These are phyloP conservation scores for Apophysomyces variabilis DNA, from an alignment of 371 early-diverging fungal species.

Conservation along the genomic window DNA sequence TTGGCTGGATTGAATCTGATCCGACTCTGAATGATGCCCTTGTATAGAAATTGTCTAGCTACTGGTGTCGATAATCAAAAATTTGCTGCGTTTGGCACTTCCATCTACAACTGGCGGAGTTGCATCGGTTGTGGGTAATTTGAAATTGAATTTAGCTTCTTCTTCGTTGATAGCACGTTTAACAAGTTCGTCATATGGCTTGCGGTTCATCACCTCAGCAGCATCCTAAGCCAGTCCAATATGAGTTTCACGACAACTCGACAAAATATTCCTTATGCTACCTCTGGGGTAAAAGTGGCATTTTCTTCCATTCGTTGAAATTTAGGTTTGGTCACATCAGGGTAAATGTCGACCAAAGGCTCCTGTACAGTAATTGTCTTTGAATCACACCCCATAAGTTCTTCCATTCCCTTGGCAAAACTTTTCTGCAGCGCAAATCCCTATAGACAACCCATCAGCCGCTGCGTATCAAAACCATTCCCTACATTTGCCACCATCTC, in stretches of 20 bases:
- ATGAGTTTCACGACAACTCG: not conserved
- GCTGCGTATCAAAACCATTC: slow-evolving; percentile 7
- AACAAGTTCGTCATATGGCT: slow-evolving; percentile 73
- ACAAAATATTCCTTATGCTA: slow-evolving; percentile 17
- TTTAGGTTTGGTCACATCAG: slow-evolving; percentile 75
- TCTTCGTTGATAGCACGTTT: slow-evolving; percentile 47
- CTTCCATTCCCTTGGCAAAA: slow-evolving; percentile 82
- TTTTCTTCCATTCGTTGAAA: slow-evolving; percentile 85
- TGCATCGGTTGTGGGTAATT: slow-evolving; percentile 17
- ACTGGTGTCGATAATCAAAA: slow-evolving; percentile 51
- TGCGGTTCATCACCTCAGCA: slow-evolving; percentile 75
- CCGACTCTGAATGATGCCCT: too few relatives aligned
- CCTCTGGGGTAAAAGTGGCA: slow-evolving; percentile 64
- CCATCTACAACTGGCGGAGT: slow-evolving; percentile 22
- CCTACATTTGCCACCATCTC: slow-evolving; percentile 65
- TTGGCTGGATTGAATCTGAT: too few relatives aligned
- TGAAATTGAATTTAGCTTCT: slow-evolving; percentile 36
- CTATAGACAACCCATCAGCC: slow-evolving; percentile 24
- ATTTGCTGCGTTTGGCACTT: slow-evolving; percentile 26
- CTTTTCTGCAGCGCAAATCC: slow-evolving; percentile 64
- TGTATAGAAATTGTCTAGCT: slow-evolving; percentile 24
- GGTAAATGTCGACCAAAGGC: slow-evolving; percentile 62
- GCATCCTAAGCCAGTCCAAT: slow-evolving; percentile 64
- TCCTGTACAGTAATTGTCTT: slow-evolving; percentile 49
- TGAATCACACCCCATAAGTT: slow-evolving; percentile 70